Conservation (phyloP, 768 basidiomycete genomes). For the Lactifluus subvellereus region DNA sequence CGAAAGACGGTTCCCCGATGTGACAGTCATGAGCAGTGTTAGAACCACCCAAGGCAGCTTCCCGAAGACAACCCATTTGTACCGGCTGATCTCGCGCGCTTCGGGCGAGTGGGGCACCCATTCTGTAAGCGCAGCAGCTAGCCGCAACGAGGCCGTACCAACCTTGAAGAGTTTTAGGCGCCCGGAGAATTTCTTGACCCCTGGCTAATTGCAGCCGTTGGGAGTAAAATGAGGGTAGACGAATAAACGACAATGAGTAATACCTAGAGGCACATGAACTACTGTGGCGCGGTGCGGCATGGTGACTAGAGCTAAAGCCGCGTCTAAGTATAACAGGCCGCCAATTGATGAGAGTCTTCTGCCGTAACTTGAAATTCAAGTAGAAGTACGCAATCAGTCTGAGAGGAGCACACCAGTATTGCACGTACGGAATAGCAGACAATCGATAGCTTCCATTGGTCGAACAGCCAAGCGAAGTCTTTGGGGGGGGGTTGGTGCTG, state of each 20-base stretch:
- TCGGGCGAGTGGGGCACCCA: slow-evolving; percentile 6
- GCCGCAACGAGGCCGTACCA: not conserved
- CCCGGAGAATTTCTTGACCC: not conserved
- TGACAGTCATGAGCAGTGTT: slow-evolving; percentile 7
- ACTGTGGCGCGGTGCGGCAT: not conserved
- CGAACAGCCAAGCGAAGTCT: not conserved
- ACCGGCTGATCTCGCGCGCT: slow-evolving; percentile 14
- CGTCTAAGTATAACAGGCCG: not conserved
- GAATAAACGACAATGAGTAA: not conserved
- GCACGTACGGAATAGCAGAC: too few species aligned
- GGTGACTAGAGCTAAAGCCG: not conserved
- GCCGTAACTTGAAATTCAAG: too few species aligned
- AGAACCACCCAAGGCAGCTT: slow-evolving; percentile 10
- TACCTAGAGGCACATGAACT: not conserved
- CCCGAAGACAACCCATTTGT: slow-evolving; percentile 8
- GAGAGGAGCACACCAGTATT: too few species aligned
- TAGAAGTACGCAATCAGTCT: too few species aligned
- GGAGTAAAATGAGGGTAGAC: slow-evolving; percentile 2
- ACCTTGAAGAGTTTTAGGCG: not conserved
- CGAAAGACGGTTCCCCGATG: slow-evolving; percentile 7
- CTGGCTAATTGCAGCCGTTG: not conserved
- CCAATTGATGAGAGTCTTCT: not conserved
- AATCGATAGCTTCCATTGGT: not conserved
- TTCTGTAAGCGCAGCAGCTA: slow-evolving; percentile 8
- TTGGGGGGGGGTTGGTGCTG: too few species aligned